Evolutionary conservation across 2,329 filamentous ascomycete genomes (phyloP).

Genomic region (Sclerotinia nivalis): DNA sequence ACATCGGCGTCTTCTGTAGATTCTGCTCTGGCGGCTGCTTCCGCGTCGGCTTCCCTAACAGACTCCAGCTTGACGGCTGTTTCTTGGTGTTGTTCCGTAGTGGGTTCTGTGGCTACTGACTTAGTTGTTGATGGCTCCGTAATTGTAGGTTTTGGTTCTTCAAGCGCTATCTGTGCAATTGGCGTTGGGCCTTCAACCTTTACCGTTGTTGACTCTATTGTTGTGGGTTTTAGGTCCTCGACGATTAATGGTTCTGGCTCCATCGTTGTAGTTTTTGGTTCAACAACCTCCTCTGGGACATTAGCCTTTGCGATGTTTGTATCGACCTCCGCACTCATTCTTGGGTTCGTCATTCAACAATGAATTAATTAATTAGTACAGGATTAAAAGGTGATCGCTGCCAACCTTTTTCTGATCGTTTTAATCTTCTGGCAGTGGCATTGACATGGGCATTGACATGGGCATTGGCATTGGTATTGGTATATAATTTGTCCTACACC

Average conservation of each 20-base stretch:
- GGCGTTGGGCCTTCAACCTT: background rate
- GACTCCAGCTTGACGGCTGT: slow-evolving; percentile 13
- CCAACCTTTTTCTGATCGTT: background rate
- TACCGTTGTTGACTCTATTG: background rate
- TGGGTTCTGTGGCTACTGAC: background rate
- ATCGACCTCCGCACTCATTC: slow-evolving; percentile 11
- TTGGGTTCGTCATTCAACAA: background rate
- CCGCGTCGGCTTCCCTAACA: slow-evolving; percentile 9
- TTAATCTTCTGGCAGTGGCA: background rate
- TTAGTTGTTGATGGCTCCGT: slow-evolving; percentile 6
- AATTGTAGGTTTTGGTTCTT: slow-evolving; percentile 10
- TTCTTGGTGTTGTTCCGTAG: background rate
- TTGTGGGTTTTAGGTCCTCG: background rate
- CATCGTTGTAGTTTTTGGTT: background rate
- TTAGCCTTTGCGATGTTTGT: background rate
- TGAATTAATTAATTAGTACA: background rate
- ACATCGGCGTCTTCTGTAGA: slow-evolving; percentile 11
- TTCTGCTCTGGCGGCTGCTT: slow-evolving; percentile 15
- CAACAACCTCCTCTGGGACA: background rate
- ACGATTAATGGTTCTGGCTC: background rate
- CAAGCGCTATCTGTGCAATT: background rate
- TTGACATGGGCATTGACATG: background rate
- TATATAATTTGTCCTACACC: no score
- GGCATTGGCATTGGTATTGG: background rate
- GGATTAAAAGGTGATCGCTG: background rate